Evolutionary conservation across 805 yeast species (phyloP), one percentile per base, ranked within the genome.

Genomic region (Komagataella pseudopastoris): DNA sequence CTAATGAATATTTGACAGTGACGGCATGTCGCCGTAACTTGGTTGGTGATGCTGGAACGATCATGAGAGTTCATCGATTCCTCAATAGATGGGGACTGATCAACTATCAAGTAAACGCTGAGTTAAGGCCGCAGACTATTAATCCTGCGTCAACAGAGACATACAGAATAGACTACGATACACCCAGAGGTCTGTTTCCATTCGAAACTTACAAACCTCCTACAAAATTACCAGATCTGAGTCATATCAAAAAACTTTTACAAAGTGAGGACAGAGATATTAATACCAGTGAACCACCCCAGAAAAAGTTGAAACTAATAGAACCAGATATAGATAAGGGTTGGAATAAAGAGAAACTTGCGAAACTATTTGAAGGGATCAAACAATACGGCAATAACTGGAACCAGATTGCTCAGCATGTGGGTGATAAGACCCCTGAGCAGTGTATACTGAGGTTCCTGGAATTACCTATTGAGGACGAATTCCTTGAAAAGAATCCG

Each of bases 171-270:
- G 82, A 79, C 53, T 81, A 80, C 60, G 97, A 90, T 64, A 86
- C 96, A 0, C 97, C 97, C 49, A 74, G 95, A 56, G 97, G 97
- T 0, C 69, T 88, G 59, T 89, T 88, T 63, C 97, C 97, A 17
- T 90, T 88, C 67, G 90, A 88, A 63, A 80, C 90, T 23, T 86
- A 80, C 67, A 84, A 83, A 54, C 77, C 83, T 47, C 79, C 82
- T 10, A 73, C 79, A 2, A 80, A 83, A 20, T 53, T 66, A 6
- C 71, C 70, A 3, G 67, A 68, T 54, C 51, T 67, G 44, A 51
- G 58, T 3, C 58, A 56, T 23, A 58, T 66, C 3, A 67, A 62
- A 52, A 54, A 58, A 22, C 49, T 56, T 12, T 17, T 61, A 52
- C 56, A 54, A 8, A 39, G 36, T 12, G 48, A 47, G 20, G 18